Conservation (phyloP, 768 basidiomycete genomes). For the Termitomyces sp. region DNA sequence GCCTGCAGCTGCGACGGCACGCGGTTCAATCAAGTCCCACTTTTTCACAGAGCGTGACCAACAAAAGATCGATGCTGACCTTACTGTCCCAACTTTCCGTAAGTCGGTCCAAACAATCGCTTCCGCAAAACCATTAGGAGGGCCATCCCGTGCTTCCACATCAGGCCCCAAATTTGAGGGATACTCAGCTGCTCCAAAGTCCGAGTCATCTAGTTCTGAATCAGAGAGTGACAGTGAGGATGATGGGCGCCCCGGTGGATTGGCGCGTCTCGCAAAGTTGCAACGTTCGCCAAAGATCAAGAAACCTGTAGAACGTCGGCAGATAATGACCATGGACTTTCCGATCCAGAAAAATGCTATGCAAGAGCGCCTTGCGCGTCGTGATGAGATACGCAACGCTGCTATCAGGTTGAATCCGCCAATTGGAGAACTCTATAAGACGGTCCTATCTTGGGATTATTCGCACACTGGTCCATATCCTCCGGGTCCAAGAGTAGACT, state of each 20-base stretch:
- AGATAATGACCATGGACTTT: slow-evolving; percentile 58
- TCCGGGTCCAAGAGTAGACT: slow-evolving; percentile 38
- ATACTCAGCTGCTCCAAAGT: slow-evolving; percentile 14
- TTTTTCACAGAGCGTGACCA: slow-evolving; percentile 24
- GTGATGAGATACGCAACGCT: slow-evolving; percentile 56
- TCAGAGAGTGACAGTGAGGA: slow-evolving; percentile 41
- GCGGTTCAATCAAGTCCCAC: slow-evolving; percentile 13
- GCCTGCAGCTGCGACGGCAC: neutral
- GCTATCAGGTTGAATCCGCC: slow-evolving; percentile 79
- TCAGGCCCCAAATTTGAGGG: slow-evolving; percentile 26
- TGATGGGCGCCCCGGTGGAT: slow-evolving; percentile 37
- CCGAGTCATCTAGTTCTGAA: slow-evolving; percentile 36
- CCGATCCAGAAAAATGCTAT: slow-evolving; percentile 39
- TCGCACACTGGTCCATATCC: slow-evolving; percentile 59
- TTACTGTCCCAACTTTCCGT: slow-evolving; percentile 38
- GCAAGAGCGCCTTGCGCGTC: slow-evolving; percentile 45
- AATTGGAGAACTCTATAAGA: slow-evolving; percentile 69
- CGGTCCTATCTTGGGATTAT: slow-evolving; percentile 85
- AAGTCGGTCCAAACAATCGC: slow-evolving; percentile 18
- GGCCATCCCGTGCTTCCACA: slow-evolving; percentile 5
- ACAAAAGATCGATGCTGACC: slow-evolving; percentile 28
- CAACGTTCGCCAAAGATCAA: slow-evolving; percentile 57
- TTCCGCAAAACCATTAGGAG: slow-evolving; percentile 16
- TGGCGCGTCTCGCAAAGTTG: slow-evolving; percentile 52
- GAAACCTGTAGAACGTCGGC: slow-evolving; percentile 53